phyloP scores from a whole-genome alignment of 2,329 filamentous ascomycete genomes.

The Mollisiaceae sp. region DNA sequence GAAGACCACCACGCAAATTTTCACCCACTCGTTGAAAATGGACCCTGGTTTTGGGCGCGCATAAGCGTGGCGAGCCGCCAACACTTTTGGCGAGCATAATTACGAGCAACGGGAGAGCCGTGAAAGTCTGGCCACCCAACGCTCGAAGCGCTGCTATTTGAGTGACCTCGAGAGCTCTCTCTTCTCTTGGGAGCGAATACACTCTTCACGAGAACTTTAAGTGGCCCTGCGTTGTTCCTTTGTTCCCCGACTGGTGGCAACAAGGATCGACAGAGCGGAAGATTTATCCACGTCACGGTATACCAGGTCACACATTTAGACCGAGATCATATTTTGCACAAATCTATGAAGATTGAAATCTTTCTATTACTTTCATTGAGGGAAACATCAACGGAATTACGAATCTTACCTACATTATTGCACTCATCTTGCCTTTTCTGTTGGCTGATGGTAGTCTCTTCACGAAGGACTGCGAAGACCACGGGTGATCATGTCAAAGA shows the following conservation, averaged over 20 bases:
- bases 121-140: slow-evolving; percentile 4
- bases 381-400: not conserved
- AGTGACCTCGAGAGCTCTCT: not conserved
- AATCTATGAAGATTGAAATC: not conserved
- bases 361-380: not conserved
- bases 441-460: not conserved
- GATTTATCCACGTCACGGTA: not conserved
- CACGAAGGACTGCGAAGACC: not conserved
- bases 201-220: not conserved
- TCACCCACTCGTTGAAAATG: not conserved
- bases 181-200: not conserved
- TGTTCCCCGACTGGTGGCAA: not conserved
- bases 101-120: slow-evolving; percentile 14
- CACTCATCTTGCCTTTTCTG: not conserved
- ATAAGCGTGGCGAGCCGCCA: slow-evolving; percentile 15
- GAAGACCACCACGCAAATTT: not conserved
- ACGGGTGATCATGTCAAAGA: not conserved
- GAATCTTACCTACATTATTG: not conserved
- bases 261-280: not conserved
- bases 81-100: slow-evolving; percentile 26
- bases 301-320: not conserved
- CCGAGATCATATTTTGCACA: not conserved
- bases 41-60: slow-evolving; percentile 17
- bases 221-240: not conserved
- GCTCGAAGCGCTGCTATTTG: not conserved